Evolutionary conservation across 306 rosid species (phyloP), one percentile per base, ranked within the genome.

Genomic region (Acacia crassicarpa): DNA sequence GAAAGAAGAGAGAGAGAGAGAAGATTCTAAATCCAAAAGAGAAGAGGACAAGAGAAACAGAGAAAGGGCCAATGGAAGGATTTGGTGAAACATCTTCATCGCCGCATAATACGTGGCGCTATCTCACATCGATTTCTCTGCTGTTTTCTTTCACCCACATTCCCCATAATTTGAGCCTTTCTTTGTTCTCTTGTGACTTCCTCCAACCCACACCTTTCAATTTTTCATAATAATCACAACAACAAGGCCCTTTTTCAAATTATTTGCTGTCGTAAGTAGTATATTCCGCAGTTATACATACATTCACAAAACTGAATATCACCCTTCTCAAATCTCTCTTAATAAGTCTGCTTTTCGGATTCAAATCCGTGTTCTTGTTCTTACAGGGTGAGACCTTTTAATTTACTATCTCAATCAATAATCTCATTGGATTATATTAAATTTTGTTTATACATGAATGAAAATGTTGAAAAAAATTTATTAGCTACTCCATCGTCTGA

Each of bases 11-110:
- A 58, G 79, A 82, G 81, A 81, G 35, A 78, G 38, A 80, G 73
- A 82, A 68, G 90, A 92, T 92, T 80, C 95, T 93, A 77, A 83
- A 71, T 85, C 92, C 97, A 90, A 90, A 90, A 51, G 25, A 41
- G 88, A 65, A 84, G 59, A 83, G 74, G 93, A 90, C 89, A 91
- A 90, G 32, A 74, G 6, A 20, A 71, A 19, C 77, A 48, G 81
- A 69, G 83, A 54, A 51, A 48, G 86, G 87, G 48, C 86, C 83
- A 78, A 68, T 81, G 82, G 78, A 85, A 88, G 77, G 86, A 65
- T 67, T 63, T 67, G 56, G 68, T n/a, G 68, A 83, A 53, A 74
- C 76, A 79, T 84, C 82, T 79, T 76, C 87, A 71, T 78, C 89
- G 85, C 89, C 90, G 88, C 91, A 86, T 49, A 87, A 85, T 79